Evolutionary conservation across 2,329 filamentous ascomycete species (phyloP), one percentile per base, ranked within the genome.

Genomic region (Claviceps lovelessii): DNA sequence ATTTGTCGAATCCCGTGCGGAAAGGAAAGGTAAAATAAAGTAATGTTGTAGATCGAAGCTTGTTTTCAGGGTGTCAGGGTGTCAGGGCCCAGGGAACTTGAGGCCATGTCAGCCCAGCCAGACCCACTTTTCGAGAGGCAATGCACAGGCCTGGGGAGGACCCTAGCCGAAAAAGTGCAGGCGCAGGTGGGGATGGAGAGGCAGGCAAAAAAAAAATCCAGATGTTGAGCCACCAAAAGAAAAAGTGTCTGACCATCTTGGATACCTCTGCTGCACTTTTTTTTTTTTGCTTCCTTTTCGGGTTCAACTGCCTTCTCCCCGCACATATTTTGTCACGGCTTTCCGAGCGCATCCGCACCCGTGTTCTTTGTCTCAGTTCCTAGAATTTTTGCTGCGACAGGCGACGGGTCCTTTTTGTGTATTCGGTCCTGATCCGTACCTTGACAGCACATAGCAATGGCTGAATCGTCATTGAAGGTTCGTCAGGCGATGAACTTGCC

Each of bases 381-480:
- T 17, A 4, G 7, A 23, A 17, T 31, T 31, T 9, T 23, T 6
- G 15, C 10, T 33, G 35, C 46, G 8, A 13, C 23, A 49, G 33
- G 13, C 15, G 11, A 17, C 23, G 23, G 23, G 23, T 15, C 19
- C n/a, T 19, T 13, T 13, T 23, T n/a, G 2, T 23, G 37, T 8
- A 8, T 35, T 39, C 5, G n/a, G 28, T 29, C 46, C 17, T 23
- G 13, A 28, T 46, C 19, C 17, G 7, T 33, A 46, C 17, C 11
- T 28, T n/a, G 15, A 47, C 33, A 28, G 13, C n/a, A 48, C n/a
- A 48, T 35, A 52, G 39, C 33, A 41, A 76, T 76, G 73, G 68
- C 68, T 59, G 72, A 75, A 53, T 67, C 70, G 55, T 71, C 72
- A 60, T 65, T 76, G 61, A 72, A 76, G 71, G 73, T 76, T 67